A percentile compares a stretch with the other conserved stretches of the same genome.
Evolutionary conservation across 805 yeast species (phyloP).

Genomic region (Suhomyces emberorum): DNA sequence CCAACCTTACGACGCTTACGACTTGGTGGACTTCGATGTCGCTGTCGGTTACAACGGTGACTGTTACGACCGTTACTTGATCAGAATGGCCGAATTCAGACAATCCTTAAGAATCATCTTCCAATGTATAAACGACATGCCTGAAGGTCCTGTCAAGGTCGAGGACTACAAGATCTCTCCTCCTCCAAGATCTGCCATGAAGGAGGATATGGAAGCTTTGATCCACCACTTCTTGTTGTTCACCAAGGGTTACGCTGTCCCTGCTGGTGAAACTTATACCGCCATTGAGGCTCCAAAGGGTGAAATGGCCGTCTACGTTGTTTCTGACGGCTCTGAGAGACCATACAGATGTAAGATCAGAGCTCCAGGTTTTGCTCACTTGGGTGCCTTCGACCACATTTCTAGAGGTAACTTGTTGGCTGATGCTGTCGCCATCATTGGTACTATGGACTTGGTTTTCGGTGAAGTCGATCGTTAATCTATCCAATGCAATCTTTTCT

Average conservation of each 20-base stretch:
- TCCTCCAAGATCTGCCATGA: constrained; percentile 79
- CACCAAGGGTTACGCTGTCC: constrained; percentile 86
- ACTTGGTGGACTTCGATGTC: constrained; percentile 78
- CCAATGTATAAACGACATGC: constrained; percentile 89
- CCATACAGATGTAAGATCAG: constrained; percentile 91
- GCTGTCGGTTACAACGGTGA: constrained; percentile 88
- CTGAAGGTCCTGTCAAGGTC: constrained; percentile 86
- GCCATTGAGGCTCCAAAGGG: constrained; percentile 95
- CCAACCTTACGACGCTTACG: constrained; percentile 89
- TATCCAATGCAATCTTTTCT: background rate
- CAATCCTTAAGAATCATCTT: constrained; percentile 85
- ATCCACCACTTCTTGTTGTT: constrained; percentile 85
- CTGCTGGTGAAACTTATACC: constrained; percentile 87
- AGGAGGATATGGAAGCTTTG: constrained; percentile 88
- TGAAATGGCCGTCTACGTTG: constrained; percentile 88
- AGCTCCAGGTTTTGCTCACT: constrained; percentile 92
- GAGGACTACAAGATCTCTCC: constrained; percentile 85
- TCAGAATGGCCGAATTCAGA: constrained; percentile 90
- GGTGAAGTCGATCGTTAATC: constrained; percentile 87
- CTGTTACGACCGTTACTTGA: constrained; percentile 84
- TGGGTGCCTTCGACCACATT: constrained; percentile 84
- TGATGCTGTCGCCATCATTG: constrained; percentile 90
- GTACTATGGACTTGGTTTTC: constrained; percentile 92
- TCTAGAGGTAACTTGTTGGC: constrained; percentile 85
- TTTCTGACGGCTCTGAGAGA: constrained; percentile 84